Conservation (phyloP, 345 rosid species). For the Pugionium dolabratum region DNA sequence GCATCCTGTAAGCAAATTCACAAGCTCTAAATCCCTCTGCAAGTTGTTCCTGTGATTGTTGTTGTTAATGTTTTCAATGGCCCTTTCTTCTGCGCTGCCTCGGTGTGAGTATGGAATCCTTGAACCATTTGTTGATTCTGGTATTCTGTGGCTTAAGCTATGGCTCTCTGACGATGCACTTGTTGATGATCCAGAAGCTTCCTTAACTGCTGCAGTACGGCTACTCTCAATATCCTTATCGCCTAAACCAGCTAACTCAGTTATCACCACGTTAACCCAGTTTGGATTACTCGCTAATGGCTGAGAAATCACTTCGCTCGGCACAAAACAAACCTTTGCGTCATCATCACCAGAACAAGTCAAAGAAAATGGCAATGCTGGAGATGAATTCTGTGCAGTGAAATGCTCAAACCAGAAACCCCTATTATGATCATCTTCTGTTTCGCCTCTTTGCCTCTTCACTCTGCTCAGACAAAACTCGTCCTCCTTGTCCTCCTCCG, state of each 20-base stretch:
- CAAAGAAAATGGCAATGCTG: slow-evolving; percentile 66
- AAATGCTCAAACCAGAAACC: slow-evolving; percentile 80
- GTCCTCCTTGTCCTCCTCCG: slow-evolving; percentile 67
- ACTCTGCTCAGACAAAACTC: slow-evolving; percentile 60
- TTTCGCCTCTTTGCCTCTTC: slow-evolving; percentile 71
- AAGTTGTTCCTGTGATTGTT: slow-evolving; percentile 48
- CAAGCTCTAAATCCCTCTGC: slow-evolving; percentile 72
- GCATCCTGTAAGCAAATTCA: slow-evolving; percentile 65
- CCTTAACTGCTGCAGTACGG: slow-evolving; percentile 56
- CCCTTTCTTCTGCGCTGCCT: slow-evolving; percentile 41
- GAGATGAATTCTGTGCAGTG: slow-evolving; percentile 44
- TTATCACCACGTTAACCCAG: slow-evolving; percentile 77
- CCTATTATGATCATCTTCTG: slow-evolving; percentile 49
- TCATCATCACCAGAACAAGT: slow-evolving; percentile 74
- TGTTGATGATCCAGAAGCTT: slow-evolving; percentile 76
- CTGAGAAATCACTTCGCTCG: slow-evolving; percentile 65
- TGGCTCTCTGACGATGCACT: slow-evolving; percentile 77
- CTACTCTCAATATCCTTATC: slow-evolving; percentile 65
- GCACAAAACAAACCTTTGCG: slow-evolving; percentile 67
- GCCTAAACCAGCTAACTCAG: slow-evolving; percentile 68
- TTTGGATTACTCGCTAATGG: slow-evolving; percentile 67
- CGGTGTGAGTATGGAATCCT: slow-evolving; percentile 50
- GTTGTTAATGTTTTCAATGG: slow-evolving; percentile 46
- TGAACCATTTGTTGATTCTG: slow-evolving; percentile 46
- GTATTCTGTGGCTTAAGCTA: slow-evolving; percentile 54